Conservation (phyloP, 495 filamentous ascomycete species). For the Apiosordaria backusii region DNA sequence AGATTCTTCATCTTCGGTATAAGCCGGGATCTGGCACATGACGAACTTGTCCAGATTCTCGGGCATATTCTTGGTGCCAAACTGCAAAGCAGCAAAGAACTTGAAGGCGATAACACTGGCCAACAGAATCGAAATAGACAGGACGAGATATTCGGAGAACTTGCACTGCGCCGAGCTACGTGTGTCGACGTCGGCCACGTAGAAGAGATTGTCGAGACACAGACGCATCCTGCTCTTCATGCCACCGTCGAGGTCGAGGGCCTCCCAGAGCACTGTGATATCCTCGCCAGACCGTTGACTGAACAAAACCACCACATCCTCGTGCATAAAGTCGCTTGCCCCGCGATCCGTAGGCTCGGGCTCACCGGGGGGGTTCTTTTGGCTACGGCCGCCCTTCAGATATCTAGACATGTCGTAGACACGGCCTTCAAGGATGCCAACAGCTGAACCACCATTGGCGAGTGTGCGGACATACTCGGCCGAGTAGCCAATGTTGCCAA, state of each 20-base stretch:
- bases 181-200: constrained; percentile 88
- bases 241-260: constrained; percentile 52
- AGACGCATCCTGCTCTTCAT: constrained; percentile 66
- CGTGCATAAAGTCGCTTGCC: constrained; percentile 79
- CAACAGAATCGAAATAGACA: constrained; percentile 83
- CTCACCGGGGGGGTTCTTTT: constrained; percentile 52
- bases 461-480: constrained; percentile 69
- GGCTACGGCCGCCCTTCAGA: constrained; percentile 66
- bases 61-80: constrained; percentile 82
- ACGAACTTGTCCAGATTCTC: constrained; percentile 98
- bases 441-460: constrained; percentile 57
- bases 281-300: constrained; percentile 70
- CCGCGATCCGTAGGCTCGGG: constrained; percentile 45
- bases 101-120: constrained; percentile 85
- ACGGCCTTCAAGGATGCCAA: constrained; percentile 74
- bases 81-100: constrained; percentile 94
- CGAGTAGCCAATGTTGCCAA: constrained; percentile 85
- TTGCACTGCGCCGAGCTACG: constrained; percentile 80
- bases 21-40: constrained; percentile 95
- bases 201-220: constrained; percentile 94
- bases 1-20: constrained; percentile 98
- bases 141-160: constrained; percentile 87
- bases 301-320: constrained; percentile 71
- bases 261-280: constrained; percentile 77
- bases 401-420: constrained; percentile 95